Conservation (phyloP, 257 asterid species). For the Salvia rosmarinus region DNA sequence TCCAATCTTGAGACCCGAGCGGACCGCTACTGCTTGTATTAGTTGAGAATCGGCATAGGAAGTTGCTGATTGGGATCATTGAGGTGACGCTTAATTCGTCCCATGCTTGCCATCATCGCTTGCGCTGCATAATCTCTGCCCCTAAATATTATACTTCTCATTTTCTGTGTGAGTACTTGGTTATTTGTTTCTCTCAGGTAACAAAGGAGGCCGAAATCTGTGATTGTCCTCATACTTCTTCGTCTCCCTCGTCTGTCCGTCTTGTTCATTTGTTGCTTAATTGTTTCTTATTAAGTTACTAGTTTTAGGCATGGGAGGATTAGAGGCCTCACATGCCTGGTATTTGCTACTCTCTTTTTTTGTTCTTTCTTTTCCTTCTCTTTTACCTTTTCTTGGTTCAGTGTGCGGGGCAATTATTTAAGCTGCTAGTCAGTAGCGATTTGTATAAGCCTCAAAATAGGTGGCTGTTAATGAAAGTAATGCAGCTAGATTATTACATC, state of each 20-base stretch:
- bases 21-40: constrained; percentile 40
- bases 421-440: constrained; percentile 45
- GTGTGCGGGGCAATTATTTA: constrained; percentile 51
- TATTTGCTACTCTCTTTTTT: constrained; percentile 42
- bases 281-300: constrained; percentile 41
- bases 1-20: constrained; percentile 33
- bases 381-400: constrained; percentile 32
- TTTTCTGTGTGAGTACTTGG: constrained; percentile 46
- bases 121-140: constrained; percentile 29
- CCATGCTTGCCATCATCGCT: constrained; percentile 39
- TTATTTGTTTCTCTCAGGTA: constrained; percentile 40
- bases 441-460: constrained; percentile 50
- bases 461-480: constrained; percentile 46
- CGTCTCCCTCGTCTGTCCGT: not conserved
- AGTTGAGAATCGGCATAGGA: constrained; percentile 40
- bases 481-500: constrained; percentile 43
- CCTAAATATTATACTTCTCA: constrained; percentile 24
- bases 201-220: constrained; percentile 37
- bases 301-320: constrained; percentile 47
- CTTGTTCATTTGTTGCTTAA: constrained; percentile 27
- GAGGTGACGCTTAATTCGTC: constrained; percentile 59
- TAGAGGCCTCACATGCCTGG: constrained; percentile 37
- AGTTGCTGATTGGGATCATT: constrained; percentile 46
- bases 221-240: constrained; percentile 34
- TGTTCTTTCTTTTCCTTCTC: not conserved